A percentile compares a stretch with the other conserved stretches of the same genome.
These are phyloP conservation scores for Saccharomycopsis malanga DNA, from an alignment of 805 yeast species.

Conservation along the genomic window DNA sequence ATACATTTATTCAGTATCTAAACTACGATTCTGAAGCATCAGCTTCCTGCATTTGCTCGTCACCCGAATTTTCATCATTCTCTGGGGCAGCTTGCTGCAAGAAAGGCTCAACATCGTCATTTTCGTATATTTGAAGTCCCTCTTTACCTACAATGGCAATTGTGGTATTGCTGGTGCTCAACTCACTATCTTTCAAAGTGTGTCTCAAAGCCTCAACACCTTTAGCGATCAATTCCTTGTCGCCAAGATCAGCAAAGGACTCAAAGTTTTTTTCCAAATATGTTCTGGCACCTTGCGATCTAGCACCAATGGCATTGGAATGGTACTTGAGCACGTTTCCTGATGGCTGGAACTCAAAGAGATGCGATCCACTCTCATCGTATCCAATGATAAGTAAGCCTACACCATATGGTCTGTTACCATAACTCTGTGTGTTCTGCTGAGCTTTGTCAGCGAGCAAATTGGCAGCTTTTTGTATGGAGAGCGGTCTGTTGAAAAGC, in stretches of 20 bases:
- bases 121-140: slow-evolving; percentile 73
- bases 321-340: slow-evolving; percentile 87
- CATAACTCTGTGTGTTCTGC: slow-evolving; percentile 90
- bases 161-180: slow-evolving; percentile 76
- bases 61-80: neutral
- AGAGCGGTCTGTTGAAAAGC: slow-evolving; percentile 79
- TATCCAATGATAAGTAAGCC: slow-evolving; percentile 85
- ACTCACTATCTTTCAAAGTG: slow-evolving; percentile 90
- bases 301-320: slow-evolving; percentile 96
- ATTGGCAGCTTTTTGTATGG: slow-evolving; percentile 74
- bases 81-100: slow-evolving; percentile 19
- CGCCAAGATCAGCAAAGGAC: slow-evolving; percentile 48
- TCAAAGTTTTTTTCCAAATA: slow-evolving; percentile 84
- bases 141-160: slow-evolving; percentile 90
- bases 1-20: no score
- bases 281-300: slow-evolving; percentile 98
- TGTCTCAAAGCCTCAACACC: slow-evolving; percentile 91
- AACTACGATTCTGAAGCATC: no score
- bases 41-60: neutral
- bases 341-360: slow-evolving; percentile 92
- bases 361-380: slow-evolving; percentile 91
- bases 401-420: slow-evolving; percentile 97
- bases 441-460: slow-evolving; percentile 96
- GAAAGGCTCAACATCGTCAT: slow-evolving; percentile 57
- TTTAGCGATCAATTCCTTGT: slow-evolving; percentile 72